Conservation (phyloP, 2,329 filamentous ascomycete species). For the Microdochium bolleyi region DNA sequence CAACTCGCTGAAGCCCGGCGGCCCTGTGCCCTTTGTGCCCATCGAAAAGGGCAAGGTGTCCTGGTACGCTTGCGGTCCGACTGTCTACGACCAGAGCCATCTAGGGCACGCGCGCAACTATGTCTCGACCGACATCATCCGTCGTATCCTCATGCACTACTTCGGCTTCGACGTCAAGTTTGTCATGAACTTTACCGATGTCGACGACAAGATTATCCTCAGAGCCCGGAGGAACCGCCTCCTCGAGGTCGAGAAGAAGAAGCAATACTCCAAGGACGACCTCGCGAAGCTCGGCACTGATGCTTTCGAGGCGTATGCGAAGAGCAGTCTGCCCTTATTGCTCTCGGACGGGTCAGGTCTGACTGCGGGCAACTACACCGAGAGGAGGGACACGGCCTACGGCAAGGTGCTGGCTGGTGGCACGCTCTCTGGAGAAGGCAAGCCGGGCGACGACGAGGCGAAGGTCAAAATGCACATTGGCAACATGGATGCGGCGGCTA, state of each 20-base stretch:
- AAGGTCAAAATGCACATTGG: conserved; percentile 87
- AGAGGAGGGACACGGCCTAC: conserved; percentile 43
- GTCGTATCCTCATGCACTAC: conserved; percentile 74
- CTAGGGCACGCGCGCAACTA: conserved; percentile 83
- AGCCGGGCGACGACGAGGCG: conserved; percentile 68
- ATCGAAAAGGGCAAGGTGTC: conserved; percentile 63
- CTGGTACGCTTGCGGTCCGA: conserved; percentile 89
- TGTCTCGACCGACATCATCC: conserved; percentile 81
- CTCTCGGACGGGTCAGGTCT: conserved; percentile 32
- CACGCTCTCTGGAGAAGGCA: conserved; percentile 47
- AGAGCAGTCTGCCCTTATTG: conserved; percentile 46
- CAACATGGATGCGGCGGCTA: conserved; percentile 44
- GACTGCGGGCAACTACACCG: conserved; percentile 40
- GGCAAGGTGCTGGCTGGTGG: conserved; percentile 46
- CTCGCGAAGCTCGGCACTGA: conserved; percentile 37
- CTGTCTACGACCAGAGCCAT: conserved; percentile 69
- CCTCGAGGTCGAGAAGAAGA: conserved; percentile 71
- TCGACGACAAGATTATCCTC: conserved; percentile 65
- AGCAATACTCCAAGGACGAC: conserved; percentile 42
- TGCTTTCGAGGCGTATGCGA: conserved; percentile 48
- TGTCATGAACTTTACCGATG: conserved; percentile 89
- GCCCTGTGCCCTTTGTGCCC: conserved; percentile 67
- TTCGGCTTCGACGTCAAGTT: conserved; percentile 78
- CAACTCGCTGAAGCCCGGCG: conserved; percentile 68
- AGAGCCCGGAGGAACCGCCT: conserved; percentile 70